phyloP scores from a whole-genome alignment of 192 early-diverging fungal genomes.

The Gamsiella multidivaricata region DNA sequence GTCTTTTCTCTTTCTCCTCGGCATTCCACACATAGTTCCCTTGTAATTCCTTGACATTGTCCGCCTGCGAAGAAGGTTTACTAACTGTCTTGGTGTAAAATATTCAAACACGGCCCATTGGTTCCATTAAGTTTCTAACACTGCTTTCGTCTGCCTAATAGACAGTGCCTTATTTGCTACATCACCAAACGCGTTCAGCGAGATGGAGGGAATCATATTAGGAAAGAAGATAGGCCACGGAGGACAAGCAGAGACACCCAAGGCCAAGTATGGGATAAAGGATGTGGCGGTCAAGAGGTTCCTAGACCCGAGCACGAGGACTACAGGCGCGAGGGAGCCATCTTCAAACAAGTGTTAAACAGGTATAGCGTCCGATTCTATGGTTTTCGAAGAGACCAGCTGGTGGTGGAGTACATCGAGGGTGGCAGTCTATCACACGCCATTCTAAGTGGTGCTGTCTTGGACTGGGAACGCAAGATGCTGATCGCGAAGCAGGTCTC shows the following conservation, averaged over 20 bases:
- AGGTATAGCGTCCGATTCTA: slow-evolving; percentile 16
- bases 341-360: not conserved
- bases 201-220: not conserved
- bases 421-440: slow-evolving; percentile 11
- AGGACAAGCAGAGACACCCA: not conserved
- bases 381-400: not conserved
- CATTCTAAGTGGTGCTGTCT: not conserved
- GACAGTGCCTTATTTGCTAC: not conserved
- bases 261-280: slow-evolving; percentile 6
- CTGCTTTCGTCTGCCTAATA: not conserved
- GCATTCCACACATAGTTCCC: no score
- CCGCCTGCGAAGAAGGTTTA: no score
- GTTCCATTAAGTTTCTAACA: not conserved
- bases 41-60: no score
- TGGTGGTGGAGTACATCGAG: slow-evolving; percentile 17
- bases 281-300: slow-evolving; percentile 6
- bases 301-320: not conserved
- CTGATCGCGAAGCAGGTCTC: slow-evolving; percentile 12
- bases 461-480: slow-evolving; percentile 2
- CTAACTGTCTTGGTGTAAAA: no score
- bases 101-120: not conserved
- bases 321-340: not conserved
- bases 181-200: not conserved
- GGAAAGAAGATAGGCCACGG: slow-evolving; percentile 7
- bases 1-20: no score